These are phyloP conservation scores for Phytophthora europaea DNA, from an alignment of 352 stramenopile species.

Conservation along the genomic window DNA sequence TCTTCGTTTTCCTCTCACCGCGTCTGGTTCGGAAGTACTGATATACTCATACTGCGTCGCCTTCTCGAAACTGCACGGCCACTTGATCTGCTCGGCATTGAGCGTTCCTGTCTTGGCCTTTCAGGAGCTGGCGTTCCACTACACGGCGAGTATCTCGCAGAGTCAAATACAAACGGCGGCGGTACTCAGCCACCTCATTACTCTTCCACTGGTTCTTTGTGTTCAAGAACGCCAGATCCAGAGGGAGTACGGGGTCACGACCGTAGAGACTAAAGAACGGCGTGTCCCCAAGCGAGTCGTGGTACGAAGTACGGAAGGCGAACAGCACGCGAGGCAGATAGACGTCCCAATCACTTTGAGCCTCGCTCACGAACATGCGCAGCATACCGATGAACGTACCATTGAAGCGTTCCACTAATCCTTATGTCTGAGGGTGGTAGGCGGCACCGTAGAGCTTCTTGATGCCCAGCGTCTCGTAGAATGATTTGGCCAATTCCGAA, in stretches of 20 bases:
- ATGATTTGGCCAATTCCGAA: slow-evolving; percentile 2
- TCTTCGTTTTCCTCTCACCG: neutral
- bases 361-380: too few relatives aligned
- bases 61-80: neutral
- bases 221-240: slow-evolving; percentile 22
- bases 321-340: too few relatives aligned
- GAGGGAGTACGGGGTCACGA: neutral
- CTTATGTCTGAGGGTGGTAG: slow-evolving; percentile 2
- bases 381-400: neutral
- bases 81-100: neutral
- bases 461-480: neutral
- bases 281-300: neutral
- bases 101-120: neutral
- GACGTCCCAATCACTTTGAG: too few relatives aligned
- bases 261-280: slow-evolving; percentile 18
- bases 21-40: slow-evolving; percentile 3
- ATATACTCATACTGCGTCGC: slow-evolving; percentile 8
- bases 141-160: neutral
- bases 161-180: neutral
- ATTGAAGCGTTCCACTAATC: slow-evolving; percentile 9
- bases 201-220: slow-evolving; percentile 4
- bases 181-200: slow-evolving; percentile 12
- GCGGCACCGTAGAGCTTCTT: slow-evolving; percentile 9
- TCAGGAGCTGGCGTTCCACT: slow-evolving; percentile 15
- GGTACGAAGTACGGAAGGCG: too few relatives aligned